These are phyloP conservation scores for Tilletia horrida DNA, from an alignment of 1,284 basidiomycete genomes.

Conservation along the genomic window DNA sequence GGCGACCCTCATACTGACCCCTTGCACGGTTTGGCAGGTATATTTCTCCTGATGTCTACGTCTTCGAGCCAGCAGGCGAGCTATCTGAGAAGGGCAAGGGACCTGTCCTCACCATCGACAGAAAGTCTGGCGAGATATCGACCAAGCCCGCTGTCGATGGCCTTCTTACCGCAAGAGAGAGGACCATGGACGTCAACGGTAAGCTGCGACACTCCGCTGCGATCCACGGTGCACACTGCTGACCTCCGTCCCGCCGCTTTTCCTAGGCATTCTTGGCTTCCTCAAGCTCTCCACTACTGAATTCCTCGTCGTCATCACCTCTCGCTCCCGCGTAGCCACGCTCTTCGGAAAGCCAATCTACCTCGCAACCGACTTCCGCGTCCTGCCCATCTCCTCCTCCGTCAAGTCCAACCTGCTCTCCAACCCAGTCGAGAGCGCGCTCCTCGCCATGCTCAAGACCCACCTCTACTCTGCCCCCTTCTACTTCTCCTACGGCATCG, in stretches of 20 bases:
- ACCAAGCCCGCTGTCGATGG: not conserved
- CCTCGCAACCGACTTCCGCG: slow-evolving; percentile 83
- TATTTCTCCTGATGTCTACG: slow-evolving; percentile 17
- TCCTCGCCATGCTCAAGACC: slow-evolving; percentile 78
- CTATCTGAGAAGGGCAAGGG: not conserved
- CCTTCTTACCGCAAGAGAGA: slow-evolving; percentile 12
- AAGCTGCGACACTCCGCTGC: not conserved
- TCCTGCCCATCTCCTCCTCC: slow-evolving; percentile 73
- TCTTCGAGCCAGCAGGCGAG: slow-evolving; percentile 8
- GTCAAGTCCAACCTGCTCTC: slow-evolving; percentile 64
- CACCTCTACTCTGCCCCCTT: slow-evolving; percentile 78
- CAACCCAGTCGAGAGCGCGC: slow-evolving; percentile 81
- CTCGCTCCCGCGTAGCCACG: slow-evolving; percentile 72
- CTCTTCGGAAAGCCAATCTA: slow-evolving; percentile 82
- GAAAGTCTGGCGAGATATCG: slow-evolving; percentile 1
- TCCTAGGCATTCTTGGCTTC: slow-evolving; percentile 46
- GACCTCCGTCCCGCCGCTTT: slow-evolving; percentile 1
- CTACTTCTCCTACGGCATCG: slow-evolving; percentile 87
- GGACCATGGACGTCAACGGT: slow-evolving; percentile 16
- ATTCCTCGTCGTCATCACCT: slow-evolving; percentile 85
- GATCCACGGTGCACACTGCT: not conserved
- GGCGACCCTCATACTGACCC: not conserved
- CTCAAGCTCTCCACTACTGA: slow-evolving; percentile 59
- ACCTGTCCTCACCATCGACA: slow-evolving; percentile 1
- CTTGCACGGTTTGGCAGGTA: not conserved